These are phyloP conservation scores for Didymella exigua DNA, from an alignment of 2,329 filamentous ascomycete genomes.

Conservation along the genomic window DNA sequence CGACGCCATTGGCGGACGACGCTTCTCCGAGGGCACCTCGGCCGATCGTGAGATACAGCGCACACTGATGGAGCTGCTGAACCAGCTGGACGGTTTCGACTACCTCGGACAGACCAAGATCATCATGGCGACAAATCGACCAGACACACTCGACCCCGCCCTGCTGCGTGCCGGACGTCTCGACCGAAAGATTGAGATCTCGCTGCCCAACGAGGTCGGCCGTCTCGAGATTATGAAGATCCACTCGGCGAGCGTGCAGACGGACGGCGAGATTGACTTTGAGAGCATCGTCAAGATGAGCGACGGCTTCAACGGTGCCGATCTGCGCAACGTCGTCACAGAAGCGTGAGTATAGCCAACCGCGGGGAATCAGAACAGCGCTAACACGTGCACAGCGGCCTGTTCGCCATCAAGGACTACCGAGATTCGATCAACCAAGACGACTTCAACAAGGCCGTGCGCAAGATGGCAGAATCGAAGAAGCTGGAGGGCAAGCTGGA, in stretches of 20 bases:
- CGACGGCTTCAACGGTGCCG: slow-evolving; percentile 94
- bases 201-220: slow-evolving; percentile 94
- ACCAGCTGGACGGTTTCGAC: slow-evolving; percentile 98
- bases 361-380: neutral
- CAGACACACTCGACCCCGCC: slow-evolving; percentile 92
- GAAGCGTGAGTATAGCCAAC: slow-evolving; percentile 76
- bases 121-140: slow-evolving; percentile 99
- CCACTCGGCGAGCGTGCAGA: slow-evolving; percentile 81
- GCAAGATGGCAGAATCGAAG: slow-evolving; percentile 97
- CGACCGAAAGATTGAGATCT: slow-evolving; percentile 97
- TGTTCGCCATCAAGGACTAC: slow-evolving; percentile 99
- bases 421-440: slow-evolving; percentile 96
- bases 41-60: slow-evolving; percentile 98
- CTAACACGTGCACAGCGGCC: slow-evolving; percentile 63
- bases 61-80: slow-evolving; percentile 97
- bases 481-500: slow-evolving; percentile 98
- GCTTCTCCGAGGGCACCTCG: slow-evolving; percentile 96
- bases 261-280: slow-evolving; percentile 96
- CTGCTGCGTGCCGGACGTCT: slow-evolving; percentile 89
- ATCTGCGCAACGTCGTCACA: slow-evolving; percentile 96
- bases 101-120: slow-evolving; percentile 99
- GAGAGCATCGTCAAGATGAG: slow-evolving; percentile 99
- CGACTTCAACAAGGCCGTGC: slow-evolving; percentile 98
- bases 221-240: slow-evolving; percentile 98
- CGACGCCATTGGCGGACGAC: slow-evolving; percentile 93